A percentile compares a stretch with the other conserved stretches of the same genome.
Conservation (phyloP, 2,329 filamentous ascomycete species). For the Aspergillus aculeatinus region DNA sequence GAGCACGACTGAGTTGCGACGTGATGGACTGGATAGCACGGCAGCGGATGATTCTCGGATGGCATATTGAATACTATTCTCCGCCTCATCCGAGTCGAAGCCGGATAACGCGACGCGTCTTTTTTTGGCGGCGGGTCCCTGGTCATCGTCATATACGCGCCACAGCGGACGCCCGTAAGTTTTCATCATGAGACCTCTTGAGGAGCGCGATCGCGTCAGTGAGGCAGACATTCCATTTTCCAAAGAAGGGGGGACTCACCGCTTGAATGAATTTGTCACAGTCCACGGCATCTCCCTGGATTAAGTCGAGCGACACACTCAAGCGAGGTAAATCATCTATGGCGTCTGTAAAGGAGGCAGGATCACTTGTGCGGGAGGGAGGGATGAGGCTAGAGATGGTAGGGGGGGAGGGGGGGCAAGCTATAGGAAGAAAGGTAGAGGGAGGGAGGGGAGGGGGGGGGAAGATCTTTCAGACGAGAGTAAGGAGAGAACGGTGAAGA, state of each 20-base stretch:
- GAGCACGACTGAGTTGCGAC: constrained; percentile 46
- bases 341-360: neutral
- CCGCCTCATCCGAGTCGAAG: constrained; percentile 43
- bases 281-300: constrained; percentile 49
- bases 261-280: constrained; percentile 53
- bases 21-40: constrained; percentile 47
- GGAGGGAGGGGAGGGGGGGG: neutral
- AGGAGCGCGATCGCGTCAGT: constrained; percentile 3
- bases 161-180: constrained; percentile 50
- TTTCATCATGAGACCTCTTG: constrained; percentile 51
- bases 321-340: constrained; percentile 18
- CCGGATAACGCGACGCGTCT: constrained; percentile 40
- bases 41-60: constrained; percentile 50
- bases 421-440: neutral
- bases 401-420: neutral
- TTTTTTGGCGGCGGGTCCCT: constrained; percentile 45
- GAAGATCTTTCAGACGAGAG: neutral
- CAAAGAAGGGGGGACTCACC: constrained; percentile 33
- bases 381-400: neutral
- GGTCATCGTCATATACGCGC: constrained; percentile 49
- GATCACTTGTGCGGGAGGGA: neutral
- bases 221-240: constrained; percentile 6
- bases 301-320: constrained; percentile 10
- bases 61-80: constrained; percentile 48
- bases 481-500: neutral